Conservation (phyloP, 73 alveolate genomes). For the Effrenium voratum region DNA sequence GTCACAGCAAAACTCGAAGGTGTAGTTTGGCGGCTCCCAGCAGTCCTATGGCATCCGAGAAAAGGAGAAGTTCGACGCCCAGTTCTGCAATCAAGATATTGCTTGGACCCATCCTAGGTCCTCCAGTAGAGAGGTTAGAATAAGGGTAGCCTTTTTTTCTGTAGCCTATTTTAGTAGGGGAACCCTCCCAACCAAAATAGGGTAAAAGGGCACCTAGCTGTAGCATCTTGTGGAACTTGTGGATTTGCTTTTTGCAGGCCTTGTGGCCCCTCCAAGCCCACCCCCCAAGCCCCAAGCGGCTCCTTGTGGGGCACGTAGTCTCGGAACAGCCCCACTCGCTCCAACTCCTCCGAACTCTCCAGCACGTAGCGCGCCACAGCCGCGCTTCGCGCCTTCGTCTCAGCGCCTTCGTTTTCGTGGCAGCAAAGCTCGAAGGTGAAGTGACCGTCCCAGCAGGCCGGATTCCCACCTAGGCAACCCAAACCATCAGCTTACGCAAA, state of each 20-base stretch:
- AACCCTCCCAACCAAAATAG: too few species aligned
- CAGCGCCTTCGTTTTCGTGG: too few species aligned
- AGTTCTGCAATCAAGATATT: too few species aligned
- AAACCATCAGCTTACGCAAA: not conserved
- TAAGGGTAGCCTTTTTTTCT: too few species aligned
- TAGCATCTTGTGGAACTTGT: too few species aligned
- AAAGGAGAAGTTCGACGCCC: too few species aligned
- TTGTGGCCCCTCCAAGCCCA: too few species aligned
- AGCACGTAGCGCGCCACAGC: not conserved
- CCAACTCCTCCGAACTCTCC: not conserved
- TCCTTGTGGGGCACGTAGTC: conserved; percentile 85
- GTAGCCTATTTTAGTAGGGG: too few species aligned
- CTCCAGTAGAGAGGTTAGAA: too few species aligned
- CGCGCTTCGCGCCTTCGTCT: not conserved
- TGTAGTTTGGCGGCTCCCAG: conserved; percentile 40
- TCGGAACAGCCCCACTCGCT: conserved; percentile 42
- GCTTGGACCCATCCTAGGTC: too few species aligned
- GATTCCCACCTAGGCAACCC: conserved; percentile 27
- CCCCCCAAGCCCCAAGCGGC: not conserved
- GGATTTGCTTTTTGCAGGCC: too few species aligned
- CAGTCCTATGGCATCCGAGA: conserved; percentile 17
- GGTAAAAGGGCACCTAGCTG: too few species aligned
- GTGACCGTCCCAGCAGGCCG: conserved; percentile 69
- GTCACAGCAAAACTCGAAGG: conserved; percentile 42
- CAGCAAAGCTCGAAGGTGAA: conserved; percentile 77